Evolutionary conservation across 2,329 filamentous ascomycete genomes (phyloP), one percentile per base, ranked within the genome.

Genomic region (Talaromyces sp.): DNA sequence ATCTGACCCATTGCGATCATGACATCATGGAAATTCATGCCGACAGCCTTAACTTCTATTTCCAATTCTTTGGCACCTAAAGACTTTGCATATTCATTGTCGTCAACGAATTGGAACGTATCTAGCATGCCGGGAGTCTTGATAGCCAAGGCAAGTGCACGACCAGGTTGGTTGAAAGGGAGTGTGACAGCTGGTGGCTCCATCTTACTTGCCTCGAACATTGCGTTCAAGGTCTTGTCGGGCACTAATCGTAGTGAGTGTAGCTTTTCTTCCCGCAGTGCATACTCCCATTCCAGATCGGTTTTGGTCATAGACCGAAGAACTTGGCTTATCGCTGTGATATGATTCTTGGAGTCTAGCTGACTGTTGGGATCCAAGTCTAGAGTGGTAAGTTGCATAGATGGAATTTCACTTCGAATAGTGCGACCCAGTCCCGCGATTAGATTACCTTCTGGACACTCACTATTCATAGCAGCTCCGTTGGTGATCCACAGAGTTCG

Each of bases 1-100:
- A 73, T 49, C 37, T 71, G 69, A 13, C 67, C 70, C 19, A 71
- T 61, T 47, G 77, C 75, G 3, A 79, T 77, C 68, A 82, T 73
- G 2, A 80, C 73, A 64, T 85, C 82, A 37, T 77, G 77, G 67
- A 80, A 81, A 70, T 82, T 85, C 65, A 84, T 25, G 2, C 77
- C 79, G 11, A 69, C 68, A 0, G 76, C 73, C 52, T 71, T 70
- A 1, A 73, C 60, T 33, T 78, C 68, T 5, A 82, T 73, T 64
- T 81, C 77, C 9, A 45, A 11, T 19, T 74, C 68, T 56, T 73
- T 69, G 0, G 61, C 59, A 5, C 64, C 60, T 3, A 75, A 17
- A 0, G 39, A 35, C 19, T 59, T 54, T 19, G 35, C 11, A 35
- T 49, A n/a, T 33, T 59, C 49, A 11, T 54, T n/a, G 7, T 71